Percentiles rank a stretch among this genome's conserved stretches.
These are phyloP conservation scores for Crithidia brevicula DNA, from an alignment of 208 protist species.

Conservation along the genomic window DNA sequence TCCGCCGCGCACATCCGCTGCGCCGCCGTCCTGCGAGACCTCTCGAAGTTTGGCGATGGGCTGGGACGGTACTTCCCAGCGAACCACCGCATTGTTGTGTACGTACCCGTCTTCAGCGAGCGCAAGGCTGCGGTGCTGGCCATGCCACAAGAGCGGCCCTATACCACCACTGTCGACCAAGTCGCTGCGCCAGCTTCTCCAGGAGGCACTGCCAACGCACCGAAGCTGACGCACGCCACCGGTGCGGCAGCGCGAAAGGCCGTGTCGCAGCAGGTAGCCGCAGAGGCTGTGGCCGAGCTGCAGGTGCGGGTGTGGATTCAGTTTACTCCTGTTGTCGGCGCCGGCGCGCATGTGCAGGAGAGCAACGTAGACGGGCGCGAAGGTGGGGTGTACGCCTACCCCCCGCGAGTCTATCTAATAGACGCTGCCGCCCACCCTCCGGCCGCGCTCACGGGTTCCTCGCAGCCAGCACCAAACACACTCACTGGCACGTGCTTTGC, in stretches of 20 bases:
- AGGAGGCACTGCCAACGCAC: neutral
- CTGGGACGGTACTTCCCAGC: slow-evolving; percentile 30
- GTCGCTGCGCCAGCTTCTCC: neutral
- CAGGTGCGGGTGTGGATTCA: slow-evolving; percentile 38
- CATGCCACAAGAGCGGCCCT: slow-evolving; percentile 26
- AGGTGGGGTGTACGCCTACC: slow-evolving; percentile 27
- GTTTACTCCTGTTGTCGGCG: too few relatives aligned
- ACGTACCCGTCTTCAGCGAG: slow-evolving; percentile 48
- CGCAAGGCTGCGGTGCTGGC: slow-evolving; percentile 25
- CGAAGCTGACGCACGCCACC: neutral
- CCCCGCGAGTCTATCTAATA: slow-evolving; percentile 33
- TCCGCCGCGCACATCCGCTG: slow-evolving; percentile 26
- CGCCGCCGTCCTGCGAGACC: slow-evolving; percentile 44
- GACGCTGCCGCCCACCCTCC: slow-evolving; percentile 25
- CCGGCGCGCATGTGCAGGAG: too few relatives aligned
- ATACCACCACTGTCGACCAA: slow-evolving; percentile 24
- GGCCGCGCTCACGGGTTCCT: neutral
- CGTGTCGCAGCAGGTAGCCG: slow-evolving; percentile 30
- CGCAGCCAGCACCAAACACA: neutral
- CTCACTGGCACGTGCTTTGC: slow-evolving; percentile 34
- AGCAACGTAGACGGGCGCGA: slow-evolving; percentile 4
- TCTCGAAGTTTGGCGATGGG: slow-evolving; percentile 58
- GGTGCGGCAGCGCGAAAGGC: neutral
- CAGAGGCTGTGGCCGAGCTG: slow-evolving; percentile 34
- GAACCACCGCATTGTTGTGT: slow-evolving; percentile 31